phyloP scores from a whole-genome alignment of 2,329 filamentous ascomycete genomes.

The Sordariomycetes sp. region DNA sequence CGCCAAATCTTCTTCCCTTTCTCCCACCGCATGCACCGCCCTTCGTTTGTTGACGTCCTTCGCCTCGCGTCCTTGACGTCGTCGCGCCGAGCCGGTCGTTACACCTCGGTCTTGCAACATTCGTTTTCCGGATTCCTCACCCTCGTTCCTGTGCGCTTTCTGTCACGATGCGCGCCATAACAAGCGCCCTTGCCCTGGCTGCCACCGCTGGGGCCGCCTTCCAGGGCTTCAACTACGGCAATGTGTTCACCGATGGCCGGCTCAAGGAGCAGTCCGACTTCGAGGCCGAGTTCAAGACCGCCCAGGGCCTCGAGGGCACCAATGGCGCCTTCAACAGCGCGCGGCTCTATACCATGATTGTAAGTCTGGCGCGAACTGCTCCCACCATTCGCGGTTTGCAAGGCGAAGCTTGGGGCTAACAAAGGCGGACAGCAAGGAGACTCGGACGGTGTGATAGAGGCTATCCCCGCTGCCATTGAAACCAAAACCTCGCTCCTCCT shows the following conservation, averaged over 20 bases:
- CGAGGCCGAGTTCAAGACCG: conserved; percentile 57
- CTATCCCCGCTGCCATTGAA: conserved; percentile 73
- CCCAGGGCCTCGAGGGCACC: conserved; percentile 52
- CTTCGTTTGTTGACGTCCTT: neutral
- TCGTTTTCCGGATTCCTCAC: neutral
- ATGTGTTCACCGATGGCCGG: conserved; percentile 46
- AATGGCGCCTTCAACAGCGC: conserved; percentile 54
- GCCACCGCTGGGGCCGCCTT: conserved; percentile 20
- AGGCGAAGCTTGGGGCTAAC: conserved; percentile 9
- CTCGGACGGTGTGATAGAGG: conserved; percentile 55
- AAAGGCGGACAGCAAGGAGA: conserved; percentile 42
- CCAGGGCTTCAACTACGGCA: conserved; percentile 67
- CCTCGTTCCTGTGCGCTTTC: neutral
- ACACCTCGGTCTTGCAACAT: too few species aligned
- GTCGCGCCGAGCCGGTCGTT: neutral
- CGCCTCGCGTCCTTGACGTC: neutral
- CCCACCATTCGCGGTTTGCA: neutral
- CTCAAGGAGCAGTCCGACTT: conserved; percentile 55
- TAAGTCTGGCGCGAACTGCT: conserved; percentile 14
- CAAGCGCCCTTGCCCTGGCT: conserved; percentile 3
- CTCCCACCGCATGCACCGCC: neutral
- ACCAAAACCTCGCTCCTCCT: conserved; percentile 71
- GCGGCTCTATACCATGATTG: conserved; percentile 65
- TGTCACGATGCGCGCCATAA: conserved; percentile 7
- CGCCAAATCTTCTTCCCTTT: neutral